Evolutionary conservation across 1,284 basidiomycete species (phyloP), one percentile per base, ranked within the genome.

Genomic region (Schizophyllum amplum): DNA sequence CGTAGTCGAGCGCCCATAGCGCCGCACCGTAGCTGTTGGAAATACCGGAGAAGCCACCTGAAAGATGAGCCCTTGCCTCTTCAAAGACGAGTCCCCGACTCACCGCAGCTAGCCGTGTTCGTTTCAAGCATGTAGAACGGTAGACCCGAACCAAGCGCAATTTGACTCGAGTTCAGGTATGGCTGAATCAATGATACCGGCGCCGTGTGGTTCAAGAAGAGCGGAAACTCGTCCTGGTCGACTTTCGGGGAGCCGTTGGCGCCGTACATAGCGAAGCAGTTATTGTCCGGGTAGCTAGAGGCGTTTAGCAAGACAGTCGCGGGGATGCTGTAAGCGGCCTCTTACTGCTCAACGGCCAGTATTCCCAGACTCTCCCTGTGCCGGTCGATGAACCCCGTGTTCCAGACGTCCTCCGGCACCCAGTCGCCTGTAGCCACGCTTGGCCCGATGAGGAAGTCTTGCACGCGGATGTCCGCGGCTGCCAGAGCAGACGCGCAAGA

Each of bases 31-130:
- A 92, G 22, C 77, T 80, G 65, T 92, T 83, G 56, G 81, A 84
- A 21, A 92, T 73, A 0, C 90, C 90, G 1, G 80, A 71, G 67
- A 92, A 90, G 7, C 91, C 91, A 67, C 88, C 87, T 70, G 90
- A 92, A 2, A 20, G 3, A n/a, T n/a, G n/a, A n/a, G n/a, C n/a
- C n/a, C n/a, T n/a, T n/a, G n/a, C n/a, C n/a, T n/a, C n/a, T 24
- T n/a, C 21, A 26, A 49, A 24, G 17, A 27, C 9, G 20, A 5
- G 20, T 27, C 15, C 24, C 27, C 52, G n/a, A 55, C 60, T 22
- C 23, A 62, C 61, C 48, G 22, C 48, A 50, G 20, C 82, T 83
- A 1, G 86, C 88, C 0, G 86, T 83, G 68, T 91, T 60, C 23
- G 61, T 62, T 53, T 62, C 61, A 15, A 62, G 54, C 61, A 90